Conservation (phyloP, 352 stramenopile genomes). For the Albugo laibachii region DNA sequence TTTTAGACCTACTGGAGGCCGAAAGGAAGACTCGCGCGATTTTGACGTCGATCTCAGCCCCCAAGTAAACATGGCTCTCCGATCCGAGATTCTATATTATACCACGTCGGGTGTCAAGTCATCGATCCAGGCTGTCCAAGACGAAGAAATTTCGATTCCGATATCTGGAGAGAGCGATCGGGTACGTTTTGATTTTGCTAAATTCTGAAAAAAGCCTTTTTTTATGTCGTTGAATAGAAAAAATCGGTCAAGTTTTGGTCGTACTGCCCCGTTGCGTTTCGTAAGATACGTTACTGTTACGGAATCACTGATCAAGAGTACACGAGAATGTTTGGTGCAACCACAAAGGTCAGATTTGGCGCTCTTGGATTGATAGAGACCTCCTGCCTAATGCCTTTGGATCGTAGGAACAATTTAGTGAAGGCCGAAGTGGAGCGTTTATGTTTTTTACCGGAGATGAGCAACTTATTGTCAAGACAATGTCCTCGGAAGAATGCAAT, state of each 20-base stretch:
- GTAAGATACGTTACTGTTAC: conserved; percentile 62
- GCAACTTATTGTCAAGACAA: conserved; percentile 82
- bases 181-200: conserved; percentile 7
- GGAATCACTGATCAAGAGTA: conserved; percentile 71
- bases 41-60: conserved; percentile 72
- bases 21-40: conserved; percentile 39
- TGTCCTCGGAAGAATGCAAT: conserved; percentile 67
- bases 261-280: conserved; percentile 68
- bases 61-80: conserved; percentile 74
- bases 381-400: background rate
- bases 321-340: conserved; percentile 64
- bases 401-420: conserved; percentile 51
- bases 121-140: conserved; percentile 46
- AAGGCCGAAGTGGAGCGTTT: conserved; percentile 78
- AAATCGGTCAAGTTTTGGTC: conserved; percentile 81
- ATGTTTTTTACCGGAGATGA: conserved; percentile 84
- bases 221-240: conserved; percentile 11
- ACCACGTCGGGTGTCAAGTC: conserved; percentile 80
- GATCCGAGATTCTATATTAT: conserved; percentile 81
- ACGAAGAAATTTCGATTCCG: conserved; percentile 57
- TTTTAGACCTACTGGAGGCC: conserved; percentile 12
- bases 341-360: conserved; percentile 35
- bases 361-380: background rate
- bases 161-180: conserved; percentile 60
- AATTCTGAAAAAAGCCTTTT: background rate